Percentiles rank a stretch among this genome's conserved stretches.
Evolutionary conservation across 2,329 filamentous ascomycete genomes (phyloP).

Genomic region (Ophiostoma sp.): DNA sequence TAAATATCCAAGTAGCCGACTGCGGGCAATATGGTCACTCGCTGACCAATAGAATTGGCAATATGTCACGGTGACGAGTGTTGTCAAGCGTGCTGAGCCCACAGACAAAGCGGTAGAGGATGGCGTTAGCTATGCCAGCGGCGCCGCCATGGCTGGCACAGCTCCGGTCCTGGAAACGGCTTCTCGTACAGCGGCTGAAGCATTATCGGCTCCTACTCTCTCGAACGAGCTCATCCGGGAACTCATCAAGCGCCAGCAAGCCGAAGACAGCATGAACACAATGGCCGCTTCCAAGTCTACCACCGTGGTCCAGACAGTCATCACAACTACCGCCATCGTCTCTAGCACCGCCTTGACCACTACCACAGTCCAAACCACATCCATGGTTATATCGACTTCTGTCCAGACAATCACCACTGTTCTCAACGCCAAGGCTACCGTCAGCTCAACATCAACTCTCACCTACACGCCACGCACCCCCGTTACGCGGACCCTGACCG

Average conservation of each 20-base stretch:
- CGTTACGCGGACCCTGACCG: conserved; percentile 25
- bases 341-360: conserved; percentile 15
- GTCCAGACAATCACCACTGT: conserved; percentile 20
- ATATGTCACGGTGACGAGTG: conserved; percentile 25
- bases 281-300: conserved; percentile 14
- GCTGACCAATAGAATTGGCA: conserved; percentile 23
- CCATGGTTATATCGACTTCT: conserved; percentile 14
- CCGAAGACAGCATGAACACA: conserved; percentile 20
- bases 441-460: conserved; percentile 26
- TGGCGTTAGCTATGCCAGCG: neutral
- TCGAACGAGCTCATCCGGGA: conserved; percentile 5
- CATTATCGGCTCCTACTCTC: neutral
- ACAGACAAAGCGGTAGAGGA: neutral
- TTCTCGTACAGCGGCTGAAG: neutral
- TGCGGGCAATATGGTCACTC: too few relatives aligned
- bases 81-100: conserved; percentile 19
- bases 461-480: conserved; percentile 22
- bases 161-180: neutral
- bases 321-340: conserved; percentile 19
- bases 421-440: conserved; percentile 25
- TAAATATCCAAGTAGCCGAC: too few relatives aligned
- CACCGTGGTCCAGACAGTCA: conserved; percentile 3
- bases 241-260: conserved; percentile 14
- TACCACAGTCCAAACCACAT: conserved; percentile 18
- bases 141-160: neutral